Evolutionary conservation across 2,329 filamentous ascomycete species (phyloP).

Genomic region (Colletotrichum filicis): DNA sequence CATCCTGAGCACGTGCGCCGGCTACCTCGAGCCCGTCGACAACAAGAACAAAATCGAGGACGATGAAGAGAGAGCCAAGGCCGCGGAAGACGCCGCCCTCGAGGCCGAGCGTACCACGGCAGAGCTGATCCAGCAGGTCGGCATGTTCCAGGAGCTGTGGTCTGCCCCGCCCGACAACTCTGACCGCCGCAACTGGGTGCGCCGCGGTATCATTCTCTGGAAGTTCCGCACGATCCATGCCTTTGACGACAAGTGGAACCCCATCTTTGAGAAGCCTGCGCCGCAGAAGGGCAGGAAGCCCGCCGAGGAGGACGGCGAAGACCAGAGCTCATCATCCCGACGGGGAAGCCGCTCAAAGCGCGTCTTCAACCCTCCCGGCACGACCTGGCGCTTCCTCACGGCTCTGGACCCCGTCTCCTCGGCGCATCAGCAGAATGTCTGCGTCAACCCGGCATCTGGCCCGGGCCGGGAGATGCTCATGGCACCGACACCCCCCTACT

Average conservation of each 20-base stretch:
- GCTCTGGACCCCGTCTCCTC: slow-evolving; percentile 69
- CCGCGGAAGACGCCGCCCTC: slow-evolving; percentile 33
- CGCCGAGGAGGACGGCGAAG: slow-evolving; percentile 39
- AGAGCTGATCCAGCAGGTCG: slow-evolving; percentile 68
- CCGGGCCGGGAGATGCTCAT: slow-evolving; percentile 57
- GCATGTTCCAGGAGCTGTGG: slow-evolving; percentile 76
- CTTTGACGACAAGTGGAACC: slow-evolving; percentile 57
- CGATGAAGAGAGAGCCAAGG: slow-evolving; percentile 39
- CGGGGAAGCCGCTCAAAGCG: slow-evolving; percentile 30
- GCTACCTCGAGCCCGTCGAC: slow-evolving; percentile 51
- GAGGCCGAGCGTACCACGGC: slow-evolving; percentile 42
- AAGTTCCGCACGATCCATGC: slow-evolving; percentile 66
- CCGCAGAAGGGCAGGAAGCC: slow-evolving; percentile 33
- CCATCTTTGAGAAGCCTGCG: slow-evolving; percentile 47
- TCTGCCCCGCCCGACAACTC: slow-evolving; percentile 58
- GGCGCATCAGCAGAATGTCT: slow-evolving; percentile 63
- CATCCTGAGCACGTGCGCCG: slow-evolving; percentile 66
- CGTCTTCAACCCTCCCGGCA: slow-evolving; percentile 62
- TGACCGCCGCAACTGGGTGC: slow-evolving; percentile 56
- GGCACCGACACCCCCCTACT: slow-evolving; percentile 61
- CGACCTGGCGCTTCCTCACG: slow-evolving; percentile 71
- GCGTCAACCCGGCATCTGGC: slow-evolving; percentile 35
- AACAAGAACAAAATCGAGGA: slow-evolving; percentile 38
- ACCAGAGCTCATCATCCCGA: slow-evolving; percentile 39
- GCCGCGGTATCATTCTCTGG: slow-evolving; percentile 72